These are phyloP conservation scores for Tagetes patula DNA, from an alignment of 129 eudicot genomes.

Conservation along the genomic window DNA sequence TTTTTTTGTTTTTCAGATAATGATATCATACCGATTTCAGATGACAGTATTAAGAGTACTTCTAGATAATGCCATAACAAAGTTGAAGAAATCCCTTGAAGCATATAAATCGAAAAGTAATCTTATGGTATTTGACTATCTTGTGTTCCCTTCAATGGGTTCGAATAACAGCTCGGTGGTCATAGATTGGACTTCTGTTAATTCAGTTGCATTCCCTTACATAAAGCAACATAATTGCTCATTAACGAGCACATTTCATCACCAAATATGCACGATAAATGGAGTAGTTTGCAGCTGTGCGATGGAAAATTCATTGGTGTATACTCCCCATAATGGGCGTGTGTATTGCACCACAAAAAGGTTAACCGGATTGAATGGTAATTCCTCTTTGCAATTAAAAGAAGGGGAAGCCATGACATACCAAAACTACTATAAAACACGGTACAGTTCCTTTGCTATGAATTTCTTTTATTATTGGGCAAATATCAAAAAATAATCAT, in stretches of 20 bases:
- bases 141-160: conserved; percentile 58
- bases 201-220: conserved; percentile 31
- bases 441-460: conserved; percentile 30
- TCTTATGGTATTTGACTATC: conserved; percentile 43
- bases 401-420: conserved; percentile 47
- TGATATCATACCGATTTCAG: conserved; percentile 21
- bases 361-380: conserved; percentile 47
- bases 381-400: conserved; percentile 35
- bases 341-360: conserved; percentile 53
- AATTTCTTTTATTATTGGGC: background rate
- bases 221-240: conserved; percentile 17
- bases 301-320: conserved; percentile 62
- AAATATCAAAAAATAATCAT: background rate
- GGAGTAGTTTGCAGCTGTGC: conserved; percentile 53
- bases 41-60: conserved; percentile 46
- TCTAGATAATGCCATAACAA: conserved; percentile 35
- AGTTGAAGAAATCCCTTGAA: conserved; percentile 31
- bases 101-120: background rate
- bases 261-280: conserved; percentile 38
- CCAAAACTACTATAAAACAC: conserved; percentile 41
- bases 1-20: conserved; percentile 21
- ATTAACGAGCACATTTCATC: conserved; percentile 8
- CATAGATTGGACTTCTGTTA: conserved; percentile 66
- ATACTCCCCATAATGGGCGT: conserved; percentile 69
- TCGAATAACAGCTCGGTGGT: background rate